Conservation (phyloP, 306 rosid genomes). For the Cucurbita pepo region DNA sequence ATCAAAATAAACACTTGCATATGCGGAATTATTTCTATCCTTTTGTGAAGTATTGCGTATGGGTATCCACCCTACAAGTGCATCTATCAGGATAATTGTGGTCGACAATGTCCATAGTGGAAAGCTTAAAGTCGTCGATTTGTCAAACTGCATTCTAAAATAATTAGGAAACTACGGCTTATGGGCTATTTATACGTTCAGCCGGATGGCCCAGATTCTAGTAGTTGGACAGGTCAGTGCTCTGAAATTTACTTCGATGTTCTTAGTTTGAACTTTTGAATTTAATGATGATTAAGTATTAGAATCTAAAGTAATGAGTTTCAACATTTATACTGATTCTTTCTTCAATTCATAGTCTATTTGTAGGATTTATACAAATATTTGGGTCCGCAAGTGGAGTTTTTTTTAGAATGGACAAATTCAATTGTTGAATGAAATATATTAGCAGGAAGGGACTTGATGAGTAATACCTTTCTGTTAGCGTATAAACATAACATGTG, state of each 20-base stretch:
- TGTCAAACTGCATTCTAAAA: neutral
- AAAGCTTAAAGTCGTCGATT: neutral
- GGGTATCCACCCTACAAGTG: neutral
- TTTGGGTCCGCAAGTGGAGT: neutral
- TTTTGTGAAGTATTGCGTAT: neutral
- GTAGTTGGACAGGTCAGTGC: neutral
- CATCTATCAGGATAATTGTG: neutral
- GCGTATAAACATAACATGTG: neutral
- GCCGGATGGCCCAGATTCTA: neutral
- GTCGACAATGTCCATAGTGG: neutral
- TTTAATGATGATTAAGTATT: neutral
- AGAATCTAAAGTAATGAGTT: neutral
- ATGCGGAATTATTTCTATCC: neutral
- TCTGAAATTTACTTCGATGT: neutral
- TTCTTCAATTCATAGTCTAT: neutral
- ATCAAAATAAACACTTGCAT: neutral
- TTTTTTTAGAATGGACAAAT: neutral
- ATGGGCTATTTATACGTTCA: neutral
- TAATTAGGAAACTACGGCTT: neutral
- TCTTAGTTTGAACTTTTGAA: neutral
- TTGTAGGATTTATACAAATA: neutral
- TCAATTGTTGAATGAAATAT: neutral
- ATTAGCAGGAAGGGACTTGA: neutral
- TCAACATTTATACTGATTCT: neutral
- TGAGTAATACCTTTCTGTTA: neutral